These are phyloP conservation scores for Phialemonium atrogriseum DNA, from an alignment of 2,329 filamentous ascomycete species.

Conservation along the genomic window DNA sequence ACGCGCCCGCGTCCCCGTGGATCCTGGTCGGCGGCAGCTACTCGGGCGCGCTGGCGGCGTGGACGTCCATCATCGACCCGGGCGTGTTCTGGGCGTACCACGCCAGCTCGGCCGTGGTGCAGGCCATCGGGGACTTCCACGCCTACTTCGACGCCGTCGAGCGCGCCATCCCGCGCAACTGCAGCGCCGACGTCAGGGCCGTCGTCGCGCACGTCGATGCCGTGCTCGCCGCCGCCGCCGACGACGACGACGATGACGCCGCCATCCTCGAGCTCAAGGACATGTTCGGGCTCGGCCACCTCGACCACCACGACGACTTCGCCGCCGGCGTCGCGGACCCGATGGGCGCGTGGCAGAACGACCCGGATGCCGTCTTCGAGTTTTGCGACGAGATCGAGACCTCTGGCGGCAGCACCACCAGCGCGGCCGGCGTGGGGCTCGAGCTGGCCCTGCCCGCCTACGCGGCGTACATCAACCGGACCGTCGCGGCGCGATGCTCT, in stretches of 20 bases:
- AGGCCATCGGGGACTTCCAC: conserved; percentile 37
- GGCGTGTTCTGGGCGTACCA: conserved; percentile 43
- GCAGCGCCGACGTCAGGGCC: conserved; percentile 51
- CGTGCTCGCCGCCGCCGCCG: conserved; percentile 43
- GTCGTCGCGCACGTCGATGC: conserved; percentile 48
- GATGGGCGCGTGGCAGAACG: conserved; percentile 27
- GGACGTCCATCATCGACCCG: conserved; percentile 35
- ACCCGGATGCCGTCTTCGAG: conserved; percentile 20
- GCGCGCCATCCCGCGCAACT: conserved; percentile 34
- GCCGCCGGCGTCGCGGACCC: conserved; percentile 33
- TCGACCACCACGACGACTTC: conserved; percentile 22
- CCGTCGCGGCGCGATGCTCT: conserved; percentile 24
- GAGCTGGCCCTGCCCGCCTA: conserved; percentile 32
- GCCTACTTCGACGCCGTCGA: conserved; percentile 39
- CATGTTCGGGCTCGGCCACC: conserved; percentile 30
- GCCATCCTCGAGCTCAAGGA: conserved; percentile 28
- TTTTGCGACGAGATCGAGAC: conserved; percentile 28
- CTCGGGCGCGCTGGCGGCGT: conserved; percentile 39
- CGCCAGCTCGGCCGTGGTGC: conserved; percentile 38
- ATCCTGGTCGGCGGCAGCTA: conserved; percentile 44
- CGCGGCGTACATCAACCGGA: conserved; percentile 26
- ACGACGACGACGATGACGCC: conserved; percentile 26
- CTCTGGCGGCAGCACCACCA: conserved; percentile 3
- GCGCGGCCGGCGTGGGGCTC: conserved; percentile 28
- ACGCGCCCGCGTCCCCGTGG: conserved; percentile 28